These are phyloP conservation scores for Melampsora americana DNA, from an alignment of 1,284 basidiomycete species.

Conservation along the genomic window DNA sequence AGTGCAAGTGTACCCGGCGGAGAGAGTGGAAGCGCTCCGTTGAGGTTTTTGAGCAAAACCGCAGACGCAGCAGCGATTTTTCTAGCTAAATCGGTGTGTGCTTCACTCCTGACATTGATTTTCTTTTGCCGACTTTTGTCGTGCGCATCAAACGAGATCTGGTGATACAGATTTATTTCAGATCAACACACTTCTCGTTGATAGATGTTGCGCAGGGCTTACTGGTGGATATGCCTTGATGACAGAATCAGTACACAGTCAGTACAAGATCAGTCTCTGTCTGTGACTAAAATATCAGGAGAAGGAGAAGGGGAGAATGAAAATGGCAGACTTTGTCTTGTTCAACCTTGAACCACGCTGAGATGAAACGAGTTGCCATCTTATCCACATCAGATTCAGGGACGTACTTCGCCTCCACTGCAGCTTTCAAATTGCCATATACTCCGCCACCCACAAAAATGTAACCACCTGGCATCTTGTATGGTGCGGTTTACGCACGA, in stretches of 20 bases:
- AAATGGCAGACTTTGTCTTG: slow-evolving; percentile 17
- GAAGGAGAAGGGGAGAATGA: background rate
- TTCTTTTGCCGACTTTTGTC: background rate
- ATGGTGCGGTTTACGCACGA: background rate
- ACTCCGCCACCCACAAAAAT: slow-evolving; percentile 10
- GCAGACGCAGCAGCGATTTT: slow-evolving; percentile 49
- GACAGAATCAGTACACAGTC: too few relatives aligned
- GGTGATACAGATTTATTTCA: background rate
- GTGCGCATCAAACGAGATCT: background rate
- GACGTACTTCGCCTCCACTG: slow-evolving; percentile 1
- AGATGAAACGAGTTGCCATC: slow-evolving; percentile 15
- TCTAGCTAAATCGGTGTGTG: slow-evolving; percentile 46
- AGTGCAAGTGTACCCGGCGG: slow-evolving; percentile 32
- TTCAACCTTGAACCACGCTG: slow-evolving; percentile 16
- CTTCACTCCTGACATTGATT: background rate
- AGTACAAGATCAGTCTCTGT: too few relatives aligned
- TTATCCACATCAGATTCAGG: slow-evolving; percentile 10
- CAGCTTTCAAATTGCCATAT: slow-evolving; percentile 25
- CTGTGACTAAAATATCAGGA: too few relatives aligned
- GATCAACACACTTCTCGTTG: background rate
- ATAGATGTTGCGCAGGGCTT: background rate
- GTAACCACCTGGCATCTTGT: slow-evolving; percentile 21
- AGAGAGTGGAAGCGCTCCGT: slow-evolving; percentile 47
- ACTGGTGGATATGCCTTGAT: background rate
- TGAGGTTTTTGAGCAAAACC: slow-evolving; percentile 50